Evolutionary conservation across 2,329 filamentous ascomycete genomes (phyloP), one percentile per base, ranked within the genome.

Genomic region (Hypoxylon sp.): DNA sequence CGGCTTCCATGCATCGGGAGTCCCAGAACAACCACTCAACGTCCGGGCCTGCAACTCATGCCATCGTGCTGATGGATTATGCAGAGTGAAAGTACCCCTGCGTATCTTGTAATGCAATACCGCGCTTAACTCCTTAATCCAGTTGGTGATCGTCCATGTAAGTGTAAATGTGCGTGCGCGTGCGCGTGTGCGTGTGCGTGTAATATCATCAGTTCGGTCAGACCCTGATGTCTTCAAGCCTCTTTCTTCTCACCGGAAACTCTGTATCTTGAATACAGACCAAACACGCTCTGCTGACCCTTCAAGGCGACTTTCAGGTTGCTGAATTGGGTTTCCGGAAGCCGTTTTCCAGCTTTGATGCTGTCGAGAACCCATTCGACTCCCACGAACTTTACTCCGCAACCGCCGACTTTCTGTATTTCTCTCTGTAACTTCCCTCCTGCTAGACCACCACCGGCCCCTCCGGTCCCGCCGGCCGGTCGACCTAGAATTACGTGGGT

Each of bases 331-430:
- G 88, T 85, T 78, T 97, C 94, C 0, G 91, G 83, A 43, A 96
- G 81, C 57, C 93, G 83, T 74, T 87, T 92, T 2, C 89, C 90
- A 1, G 85, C 88, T 69, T 90, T 91, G 69, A 97, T 83, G 75
- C 92, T 94, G 74, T 96, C 91, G n/a, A 97, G 78, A 5, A 92
- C 87, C 92, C 93, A 97, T 71, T 96, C 90, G 24, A 89, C 91
- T 53, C 84, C 87, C 56, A 97, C 90, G 76, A 91, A 94, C 79
- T 89, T 94, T 53, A 97, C 83, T 24, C 85, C 87, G 66, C 86
- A 87, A 10, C 91, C 91, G 20, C 89, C 83, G 3, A 87, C 81
- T 57, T 85, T 84, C 24, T 81, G 78, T 58, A 96, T 90, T 79
- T 97, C 94, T 76, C 87, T 91, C 70, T 97, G 90, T 51, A 96